Conservation (phyloP, 345 rosid species). For the Populus ilicifolia region DNA sequence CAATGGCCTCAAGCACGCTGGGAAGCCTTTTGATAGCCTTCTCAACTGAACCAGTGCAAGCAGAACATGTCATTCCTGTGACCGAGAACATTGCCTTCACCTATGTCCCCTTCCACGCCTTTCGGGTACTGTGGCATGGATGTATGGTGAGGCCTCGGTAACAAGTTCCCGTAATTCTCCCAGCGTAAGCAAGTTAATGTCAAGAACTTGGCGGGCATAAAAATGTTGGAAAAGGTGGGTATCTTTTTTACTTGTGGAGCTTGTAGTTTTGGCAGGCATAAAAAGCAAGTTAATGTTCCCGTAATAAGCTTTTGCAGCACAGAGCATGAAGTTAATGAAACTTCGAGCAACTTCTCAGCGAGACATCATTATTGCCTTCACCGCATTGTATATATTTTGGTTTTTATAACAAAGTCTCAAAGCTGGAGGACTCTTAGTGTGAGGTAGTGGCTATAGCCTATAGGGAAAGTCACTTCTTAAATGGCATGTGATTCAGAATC, state of each 20-base stretch:
- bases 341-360: not conserved
- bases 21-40: constrained; percentile 81
- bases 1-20: constrained; percentile 63
- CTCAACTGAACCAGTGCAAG: constrained; percentile 93
- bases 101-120: constrained; percentile 41
- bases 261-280: not conserved
- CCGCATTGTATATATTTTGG: not conserved
- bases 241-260: not conserved
- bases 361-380: not conserved
- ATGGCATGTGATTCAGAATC: not conserved
- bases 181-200: constrained; percentile 57
- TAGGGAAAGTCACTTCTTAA: not conserved
- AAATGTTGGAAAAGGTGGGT: not conserved
- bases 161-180: constrained; percentile 39
- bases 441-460: not conserved
- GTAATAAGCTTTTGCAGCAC: not conserved
- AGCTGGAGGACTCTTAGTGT: not conserved
- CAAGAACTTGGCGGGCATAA: constrained; percentile 69
- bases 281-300: too few species aligned
- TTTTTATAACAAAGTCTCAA: not conserved
- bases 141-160: constrained; percentile 53
- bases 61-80: constrained; percentile 82
- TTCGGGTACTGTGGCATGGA: constrained; percentile 61
- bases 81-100: constrained; percentile 61
- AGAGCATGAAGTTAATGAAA: not conserved